Base-by-base conservation (phyloP, 352 stramenopile species). In the Phytophthora pisi region DNA sequence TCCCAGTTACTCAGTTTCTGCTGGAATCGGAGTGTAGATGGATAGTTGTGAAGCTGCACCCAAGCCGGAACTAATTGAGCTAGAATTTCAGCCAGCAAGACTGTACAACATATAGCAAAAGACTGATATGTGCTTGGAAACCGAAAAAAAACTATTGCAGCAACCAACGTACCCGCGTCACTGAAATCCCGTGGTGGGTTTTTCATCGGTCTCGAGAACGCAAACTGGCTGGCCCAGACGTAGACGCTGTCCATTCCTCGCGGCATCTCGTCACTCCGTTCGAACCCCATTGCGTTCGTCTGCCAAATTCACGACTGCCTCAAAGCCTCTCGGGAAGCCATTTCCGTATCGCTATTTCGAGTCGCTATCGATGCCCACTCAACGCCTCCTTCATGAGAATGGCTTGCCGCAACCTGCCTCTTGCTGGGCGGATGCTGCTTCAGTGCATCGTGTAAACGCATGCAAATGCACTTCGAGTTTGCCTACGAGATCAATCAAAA, bases 1-100 rank as follows among this genome's bases (percentile, higher is more conserved):
- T 88, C 79, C 79, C 79, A 88, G 70, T 88, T 88, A 47, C 62
- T 64, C 28, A 81, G 46, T 46, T 88, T 88, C 49, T 86, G 79
- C 61, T 84, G 69, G 45, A 84, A 69, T 5, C 70, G 66, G 53
- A 75, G 57, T 1, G 79, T 68, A 5, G 70, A 69, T 1, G 75
- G 67, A 40, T 86, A 86, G 59, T 86, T 86, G 40, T 88, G 75
- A 16, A 78, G 64, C 23, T 86, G 69, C 15, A 84, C 73, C 70
- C 73, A 84, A 1, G 75, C 60, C 7, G 79, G 79, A n/a, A 78
- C 63, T 40, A 81, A 47, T 52, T 88, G 79, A 15, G 77, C 72
- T 9, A 88, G 60, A 57, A 86, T 62, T 55, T 88, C 77, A 8
- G 79, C 79, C 34, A 88, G 49, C 18, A 88, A 56, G 31, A 86